Conservation (phyloP, 2,329 filamentous ascomycete genomes). For the Ceratocystis destructans region DNA sequence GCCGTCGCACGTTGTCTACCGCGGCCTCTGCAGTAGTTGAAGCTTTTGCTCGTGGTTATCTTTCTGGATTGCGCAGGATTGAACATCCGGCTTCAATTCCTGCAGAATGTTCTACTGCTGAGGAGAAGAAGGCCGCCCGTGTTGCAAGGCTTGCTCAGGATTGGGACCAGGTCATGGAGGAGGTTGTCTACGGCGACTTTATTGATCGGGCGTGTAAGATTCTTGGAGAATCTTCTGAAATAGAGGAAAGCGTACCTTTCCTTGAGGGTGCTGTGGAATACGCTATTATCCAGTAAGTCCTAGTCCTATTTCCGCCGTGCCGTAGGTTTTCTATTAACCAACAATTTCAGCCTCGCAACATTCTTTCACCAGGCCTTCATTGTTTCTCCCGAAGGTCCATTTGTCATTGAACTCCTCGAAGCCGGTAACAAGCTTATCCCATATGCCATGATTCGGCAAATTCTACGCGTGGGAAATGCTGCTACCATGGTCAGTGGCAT, state of each 20-base stretch:
- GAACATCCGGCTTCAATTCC: background rate
- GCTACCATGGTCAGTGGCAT: slow-evolving; percentile 70
- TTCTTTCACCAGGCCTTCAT: slow-evolving; percentile 62
- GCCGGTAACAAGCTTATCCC: slow-evolving; percentile 58
- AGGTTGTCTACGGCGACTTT: slow-evolving; percentile 53
- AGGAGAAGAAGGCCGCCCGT: slow-evolving; percentile 29
- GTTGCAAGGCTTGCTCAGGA: slow-evolving; percentile 35
- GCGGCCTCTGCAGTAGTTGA: slow-evolving; percentile 57
- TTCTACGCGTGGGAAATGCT: slow-evolving; percentile 61
- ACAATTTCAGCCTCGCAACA: slow-evolving; percentile 46
- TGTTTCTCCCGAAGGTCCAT: slow-evolving; percentile 60
- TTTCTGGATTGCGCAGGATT: slow-evolving; percentile 42
- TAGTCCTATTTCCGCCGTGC: slow-evolving; percentile 23
- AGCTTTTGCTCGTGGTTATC: slow-evolving; percentile 49
- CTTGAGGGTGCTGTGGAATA: slow-evolving; percentile 53
- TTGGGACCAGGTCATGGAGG: slow-evolving; percentile 54
- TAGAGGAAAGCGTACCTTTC: slow-evolving; percentile 49
- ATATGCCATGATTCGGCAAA: slow-evolving; percentile 58
- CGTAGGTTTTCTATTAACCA: slow-evolving; percentile 5
- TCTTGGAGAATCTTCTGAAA: slow-evolving; percentile 43
- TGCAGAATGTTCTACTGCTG: slow-evolving; percentile 46
- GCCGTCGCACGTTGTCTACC: slow-evolving; percentile 60
- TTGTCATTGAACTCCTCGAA: slow-evolving; percentile 55
- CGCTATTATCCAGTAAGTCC: slow-evolving; percentile 52
- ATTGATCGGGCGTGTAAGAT: slow-evolving; percentile 52